phyloP scores from a whole-genome alignment of 257 asterid genomes.

The Fraxinus excelsior region DNA sequence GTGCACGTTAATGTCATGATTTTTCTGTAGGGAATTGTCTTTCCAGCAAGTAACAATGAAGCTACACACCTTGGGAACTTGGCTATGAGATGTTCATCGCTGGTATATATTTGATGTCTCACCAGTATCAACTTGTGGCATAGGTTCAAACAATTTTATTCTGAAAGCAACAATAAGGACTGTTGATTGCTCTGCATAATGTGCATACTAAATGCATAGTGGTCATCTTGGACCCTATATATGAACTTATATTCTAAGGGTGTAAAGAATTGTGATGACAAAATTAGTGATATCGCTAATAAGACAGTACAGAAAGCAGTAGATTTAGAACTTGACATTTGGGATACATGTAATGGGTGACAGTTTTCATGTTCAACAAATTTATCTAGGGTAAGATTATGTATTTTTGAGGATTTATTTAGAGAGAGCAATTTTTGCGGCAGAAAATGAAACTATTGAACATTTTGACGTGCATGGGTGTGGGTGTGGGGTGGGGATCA shows the following conservation, averaged over 20 bases:
- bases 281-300: not conserved
- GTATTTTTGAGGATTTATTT: not conserved
- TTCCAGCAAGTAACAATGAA: slow-evolving; percentile 56
- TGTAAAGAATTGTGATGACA: not conserved
- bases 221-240: not conserved
- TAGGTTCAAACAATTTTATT: not conserved
- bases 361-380: not conserved
- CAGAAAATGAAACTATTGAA: not conserved
- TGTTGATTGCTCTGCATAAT: not conserved
- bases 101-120: slow-evolving; percentile 52
- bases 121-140: slow-evolving; percentile 19
- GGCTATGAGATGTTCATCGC: slow-evolving; percentile 67
- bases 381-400: not conserved
- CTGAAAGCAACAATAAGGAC: not conserved
- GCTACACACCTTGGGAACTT: slow-evolving; percentile 61
- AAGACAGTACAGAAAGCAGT: not conserved
- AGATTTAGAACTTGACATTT: not conserved
- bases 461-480: not conserved
- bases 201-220: not conserved
- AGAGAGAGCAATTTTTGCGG: not conserved
- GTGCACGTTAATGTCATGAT: slow-evolving; percentile 12
- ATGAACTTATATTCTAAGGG: not conserved
- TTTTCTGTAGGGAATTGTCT: slow-evolving; percentile 57
- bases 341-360: not conserved
- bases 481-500: not conserved